A percentile compares a stretch with the other conserved stretches of the same genome.
Conservation (phyloP, 1,284 basidiomycete species). For the Wallemia mellicola region DNA sequence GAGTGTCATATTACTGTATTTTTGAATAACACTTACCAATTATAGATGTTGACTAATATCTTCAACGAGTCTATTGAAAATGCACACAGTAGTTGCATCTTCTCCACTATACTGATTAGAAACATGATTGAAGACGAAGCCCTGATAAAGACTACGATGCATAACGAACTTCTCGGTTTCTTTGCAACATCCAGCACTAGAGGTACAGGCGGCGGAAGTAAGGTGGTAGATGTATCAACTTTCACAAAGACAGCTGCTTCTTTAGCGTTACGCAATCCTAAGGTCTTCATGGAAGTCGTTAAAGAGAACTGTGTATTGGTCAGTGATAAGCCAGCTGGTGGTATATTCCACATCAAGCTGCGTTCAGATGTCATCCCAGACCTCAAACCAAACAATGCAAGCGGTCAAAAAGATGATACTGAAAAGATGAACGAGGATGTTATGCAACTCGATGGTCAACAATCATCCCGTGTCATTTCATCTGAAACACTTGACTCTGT, state of each 20-base stretch:
- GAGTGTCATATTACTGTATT: background rate
- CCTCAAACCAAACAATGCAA: conserved; percentile 2
- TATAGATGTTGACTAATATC: conserved; percentile 1
- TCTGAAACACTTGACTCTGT: conserved; percentile 29
- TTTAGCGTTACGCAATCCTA: conserved; percentile 53
- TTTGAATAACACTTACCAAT: background rate
- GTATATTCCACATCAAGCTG: conserved; percentile 27
- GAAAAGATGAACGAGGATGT: too few species aligned
- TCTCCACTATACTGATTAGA: conserved; percentile 59
- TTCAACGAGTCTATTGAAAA: conserved; percentile 1
- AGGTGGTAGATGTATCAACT: conserved; percentile 33
- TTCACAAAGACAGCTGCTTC: conserved; percentile 49
- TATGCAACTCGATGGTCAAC: conserved; percentile 37
- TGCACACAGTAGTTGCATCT: conserved; percentile 35
- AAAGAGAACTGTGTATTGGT: conserved; percentile 39
- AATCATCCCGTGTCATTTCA: conserved; percentile 7
- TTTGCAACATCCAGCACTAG: conserved; percentile 21
- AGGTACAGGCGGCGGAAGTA: conserved; percentile 32
- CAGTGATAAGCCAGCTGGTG: conserved; percentile 28
- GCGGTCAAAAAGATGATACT: conserved; percentile 3
- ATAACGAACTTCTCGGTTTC: conserved; percentile 1
- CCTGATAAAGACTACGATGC: background rate
- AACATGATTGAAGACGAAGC: conserved; percentile 52
- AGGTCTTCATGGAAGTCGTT: conserved; percentile 43
- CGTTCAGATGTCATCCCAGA: conserved; percentile 17